phyloP scores from a whole-genome alignment of 1,139 yeast genomes.

The Pichia sp. region DNA sequence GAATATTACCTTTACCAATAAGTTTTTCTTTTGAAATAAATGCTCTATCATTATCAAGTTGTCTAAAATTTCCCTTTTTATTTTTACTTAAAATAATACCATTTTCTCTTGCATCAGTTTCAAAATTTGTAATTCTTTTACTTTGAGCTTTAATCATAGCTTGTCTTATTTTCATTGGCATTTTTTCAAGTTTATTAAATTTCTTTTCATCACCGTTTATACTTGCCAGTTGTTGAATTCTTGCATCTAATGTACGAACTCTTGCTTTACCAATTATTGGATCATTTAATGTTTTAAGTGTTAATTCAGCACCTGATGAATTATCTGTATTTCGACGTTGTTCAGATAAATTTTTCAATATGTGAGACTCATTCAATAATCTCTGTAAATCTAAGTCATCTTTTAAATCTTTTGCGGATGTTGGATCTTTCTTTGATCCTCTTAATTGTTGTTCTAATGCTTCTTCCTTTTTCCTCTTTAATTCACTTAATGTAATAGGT shows the following conservation, averaged over 20 bases:
- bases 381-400: slow-evolving; percentile 72
- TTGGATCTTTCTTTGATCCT: slow-evolving; percentile 29
- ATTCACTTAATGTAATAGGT: slow-evolving; percentile 34
- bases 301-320: slow-evolving; percentile 71
- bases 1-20: slow-evolving; percentile 45
- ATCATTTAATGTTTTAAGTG: slow-evolving; percentile 61
- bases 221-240: slow-evolving; percentile 54
- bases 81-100: slow-evolving; percentile 73
- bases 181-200: slow-evolving; percentile 50
- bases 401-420: slow-evolving; percentile 30
- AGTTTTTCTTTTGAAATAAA: slow-evolving; percentile 47
- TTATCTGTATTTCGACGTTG: slow-evolving; percentile 27
- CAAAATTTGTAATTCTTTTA: slow-evolving; percentile 49
- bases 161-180: slow-evolving; percentile 84
- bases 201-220: slow-evolving; percentile 39
- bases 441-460: slow-evolving; percentile 21
- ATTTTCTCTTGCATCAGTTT: slow-evolving; percentile 76
- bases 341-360: slow-evolving; percentile 44
- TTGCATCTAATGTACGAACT: slow-evolving; percentile 61
- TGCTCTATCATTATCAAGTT: slow-evolving; percentile 46
- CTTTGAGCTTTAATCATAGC: slow-evolving; percentile 65
- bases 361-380: slow-evolving; percentile 77
- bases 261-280: slow-evolving; percentile 79
- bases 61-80: slow-evolving; percentile 58
- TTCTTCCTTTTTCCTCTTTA: slow-evolving; percentile 23